phyloP scores from a whole-genome alignment of 768 basidiomycete genomes.

The Naganishia randhawae region DNA sequence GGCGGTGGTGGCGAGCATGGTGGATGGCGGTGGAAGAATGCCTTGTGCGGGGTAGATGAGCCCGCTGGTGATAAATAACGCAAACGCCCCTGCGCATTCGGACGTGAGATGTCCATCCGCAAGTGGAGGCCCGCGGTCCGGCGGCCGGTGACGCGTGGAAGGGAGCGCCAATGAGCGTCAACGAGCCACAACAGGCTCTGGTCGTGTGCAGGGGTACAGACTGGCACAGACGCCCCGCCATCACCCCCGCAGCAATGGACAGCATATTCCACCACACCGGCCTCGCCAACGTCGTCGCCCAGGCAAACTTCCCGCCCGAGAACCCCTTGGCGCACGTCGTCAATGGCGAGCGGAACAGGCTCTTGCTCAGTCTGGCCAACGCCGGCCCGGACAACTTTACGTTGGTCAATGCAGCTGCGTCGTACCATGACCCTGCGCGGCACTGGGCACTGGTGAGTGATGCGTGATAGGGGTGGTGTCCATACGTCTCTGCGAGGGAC shows the following conservation, averaged over 20 bases:
- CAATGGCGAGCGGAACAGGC: conserved; percentile 45
- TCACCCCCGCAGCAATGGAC: not conserved
- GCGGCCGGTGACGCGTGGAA: too few relatives aligned
- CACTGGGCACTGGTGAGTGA: conserved; percentile 46
- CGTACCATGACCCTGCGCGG: conserved; percentile 44
- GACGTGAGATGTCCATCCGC: too few relatives aligned
- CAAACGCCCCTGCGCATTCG: too few relatives aligned
- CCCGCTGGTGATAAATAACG: not conserved
- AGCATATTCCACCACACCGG: conserved; percentile 14
- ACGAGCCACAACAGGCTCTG: not conserved
- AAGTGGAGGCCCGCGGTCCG: too few relatives aligned
- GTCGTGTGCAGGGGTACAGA: not conserved
- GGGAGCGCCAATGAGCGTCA: too few relatives aligned
- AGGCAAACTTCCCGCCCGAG: conserved; percentile 5
- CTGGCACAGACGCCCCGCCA: not conserved
- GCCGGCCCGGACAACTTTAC: conserved; percentile 45
- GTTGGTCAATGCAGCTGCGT: conserved; percentile 43
- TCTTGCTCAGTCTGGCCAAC: conserved; percentile 42
- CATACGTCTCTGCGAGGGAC: not conserved
- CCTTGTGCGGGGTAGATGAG: not conserved
- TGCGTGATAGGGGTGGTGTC: not conserved
- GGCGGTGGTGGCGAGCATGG: not conserved
- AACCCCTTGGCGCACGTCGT: conserved; percentile 33
- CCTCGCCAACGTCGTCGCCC: conserved; percentile 8
- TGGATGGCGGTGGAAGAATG: not conserved